A percentile compares a stretch with the other conserved stretches of the same genome.
Conservation (phyloP, 257 asterid species). For the Przewalskia tangutica region DNA sequence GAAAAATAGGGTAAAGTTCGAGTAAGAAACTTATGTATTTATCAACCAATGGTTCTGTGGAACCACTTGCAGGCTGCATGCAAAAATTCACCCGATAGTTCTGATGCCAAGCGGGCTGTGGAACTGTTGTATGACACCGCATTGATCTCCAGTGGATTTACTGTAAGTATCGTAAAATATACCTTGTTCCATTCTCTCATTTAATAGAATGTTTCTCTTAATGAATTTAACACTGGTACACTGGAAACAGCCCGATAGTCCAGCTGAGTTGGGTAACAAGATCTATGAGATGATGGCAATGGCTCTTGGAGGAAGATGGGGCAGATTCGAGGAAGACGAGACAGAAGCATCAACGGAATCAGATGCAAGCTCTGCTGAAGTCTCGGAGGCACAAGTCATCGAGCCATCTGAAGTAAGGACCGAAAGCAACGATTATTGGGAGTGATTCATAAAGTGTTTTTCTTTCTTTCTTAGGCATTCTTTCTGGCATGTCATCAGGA, state of each 20-base stretch:
- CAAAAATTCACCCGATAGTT: slow-evolving; percentile 74
- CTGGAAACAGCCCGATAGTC: slow-evolving; percentile 73
- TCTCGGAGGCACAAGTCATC: slow-evolving; percentile 32
- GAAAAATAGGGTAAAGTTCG: not conserved
- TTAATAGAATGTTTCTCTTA: too few relatives aligned
- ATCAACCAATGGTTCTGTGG: not conserved
- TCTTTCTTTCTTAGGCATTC: not conserved
- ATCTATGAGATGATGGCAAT: slow-evolving; percentile 96
- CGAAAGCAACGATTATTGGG: slow-evolving; percentile 17
- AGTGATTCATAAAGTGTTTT: slow-evolving; percentile 61
- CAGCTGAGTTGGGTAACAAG: slow-evolving; percentile 88
- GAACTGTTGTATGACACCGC: slow-evolving; percentile 83
- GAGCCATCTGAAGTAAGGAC: slow-evolving; percentile 91
- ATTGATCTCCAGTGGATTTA: slow-evolving; percentile 83
- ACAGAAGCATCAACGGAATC: slow-evolving; percentile 12
- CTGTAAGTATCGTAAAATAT: slow-evolving; percentile 33
- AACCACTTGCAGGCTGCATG: slow-evolving; percentile 72
- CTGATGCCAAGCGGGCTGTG: slow-evolving; percentile 83
- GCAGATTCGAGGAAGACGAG: slow-evolving; percentile 48
- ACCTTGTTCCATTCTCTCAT: not conserved
- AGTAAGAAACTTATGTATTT: not conserved
- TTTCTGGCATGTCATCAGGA: not conserved
- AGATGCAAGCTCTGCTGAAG: slow-evolving; percentile 9
- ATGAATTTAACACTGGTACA: not conserved
- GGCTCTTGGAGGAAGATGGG: slow-evolving; percentile 99